Base-by-base conservation (phyloP, 108 stramenopile genomes). In the Schizochytrium sp. region DNA sequence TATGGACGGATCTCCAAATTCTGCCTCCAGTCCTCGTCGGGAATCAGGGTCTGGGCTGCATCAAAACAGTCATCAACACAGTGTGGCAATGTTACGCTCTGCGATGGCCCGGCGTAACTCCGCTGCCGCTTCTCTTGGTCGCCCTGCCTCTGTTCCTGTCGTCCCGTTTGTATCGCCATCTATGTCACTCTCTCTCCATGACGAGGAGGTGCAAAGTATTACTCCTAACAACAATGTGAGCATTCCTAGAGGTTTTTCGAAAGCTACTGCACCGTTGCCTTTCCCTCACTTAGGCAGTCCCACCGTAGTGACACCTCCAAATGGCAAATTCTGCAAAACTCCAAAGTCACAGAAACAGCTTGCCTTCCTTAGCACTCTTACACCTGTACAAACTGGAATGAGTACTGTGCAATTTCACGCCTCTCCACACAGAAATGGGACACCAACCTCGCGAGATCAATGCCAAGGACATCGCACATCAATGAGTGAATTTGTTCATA, bases 351-450 rank as follows among this genome's bases (percentile, higher is more conserved):
- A 44, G 0, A 69, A 69, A 15, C 64, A 69, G 64, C 64, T 69
- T 7, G 64, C 64, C 28, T 69, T 69, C 64, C 64, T 69, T 38
- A 69, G 64, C 2, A 44, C 42, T 38, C 64, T 69, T 15, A 44
- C 64, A 38, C 64, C 64, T 38, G 19, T 69, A 7, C 19, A 69
- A 44, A 69, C 64, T 58, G 57, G 57, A 60, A 17, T 17, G 19
- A 19, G 19, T 17, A 60, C 59, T 60, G 17, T 60, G 59, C 59
- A 60, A n/a, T 17, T 17, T n/a, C n/a, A 60, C 59, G 59, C 59
- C 19, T 83, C 76, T 10, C 53, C 53, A n/a, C 76, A 55, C 50
- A 46, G n/a, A 53, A 83, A 49, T 28, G 76, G 76, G 50, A 83
- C 47, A 28, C 76, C 50, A 2, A 83, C 50, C 50, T 83, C 76